These are phyloP conservation scores for Moesziomyces globuligerus DNA, from an alignment of 1,284 basidiomycete species.

Conservation along the genomic window DNA sequence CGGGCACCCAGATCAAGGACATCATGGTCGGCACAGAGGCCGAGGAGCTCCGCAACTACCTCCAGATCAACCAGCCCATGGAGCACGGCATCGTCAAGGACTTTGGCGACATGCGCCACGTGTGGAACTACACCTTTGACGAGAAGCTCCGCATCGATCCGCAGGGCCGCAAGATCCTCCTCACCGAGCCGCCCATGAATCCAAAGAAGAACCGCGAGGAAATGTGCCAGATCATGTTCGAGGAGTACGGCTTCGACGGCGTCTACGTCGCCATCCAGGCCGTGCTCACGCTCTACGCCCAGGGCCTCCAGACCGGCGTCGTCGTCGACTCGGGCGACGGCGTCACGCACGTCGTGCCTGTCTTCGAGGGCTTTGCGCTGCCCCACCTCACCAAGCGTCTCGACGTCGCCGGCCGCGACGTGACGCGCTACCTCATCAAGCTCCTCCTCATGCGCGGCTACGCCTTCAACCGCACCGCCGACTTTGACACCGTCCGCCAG, in stretches of 20 bases:
- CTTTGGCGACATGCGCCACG: slow-evolving; percentile 97
- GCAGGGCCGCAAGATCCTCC: slow-evolving; percentile 85
- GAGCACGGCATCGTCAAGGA: slow-evolving; percentile 98
- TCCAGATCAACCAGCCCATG: slow-evolving; percentile 97
- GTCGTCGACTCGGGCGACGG: slow-evolving; percentile 99
- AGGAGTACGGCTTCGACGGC: slow-evolving; percentile 94
- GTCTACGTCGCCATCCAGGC: slow-evolving; percentile 99
- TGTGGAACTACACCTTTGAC: slow-evolving; percentile 98
- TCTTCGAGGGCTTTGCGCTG: slow-evolving; percentile 94
- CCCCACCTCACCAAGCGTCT: slow-evolving; percentile 88
- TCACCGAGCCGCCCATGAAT: slow-evolving; percentile 99
- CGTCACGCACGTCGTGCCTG: slow-evolving; percentile 98
- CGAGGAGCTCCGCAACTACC: slow-evolving; percentile 89
- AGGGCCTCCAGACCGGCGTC: slow-evolving; percentile 95
- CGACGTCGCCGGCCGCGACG: slow-evolving; percentile 97
- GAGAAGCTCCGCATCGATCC: slow-evolving; percentile 93
- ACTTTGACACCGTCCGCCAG: slow-evolving; percentile 97
- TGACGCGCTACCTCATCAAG: slow-evolving; percentile 98
- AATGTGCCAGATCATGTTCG: slow-evolving; percentile 99
- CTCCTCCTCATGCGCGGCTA: slow-evolving; percentile 97
- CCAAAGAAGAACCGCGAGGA: slow-evolving; percentile 89
- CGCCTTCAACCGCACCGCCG: slow-evolving; percentile 98
- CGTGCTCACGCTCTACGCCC: slow-evolving; percentile 95
- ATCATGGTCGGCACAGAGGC: slow-evolving; percentile 98
- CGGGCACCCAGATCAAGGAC: slow-evolving; percentile 74